Evolutionary conservation across 2,329 filamentous ascomycete genomes (phyloP).

Genomic region (Trichophyton benhamiae): DNA sequence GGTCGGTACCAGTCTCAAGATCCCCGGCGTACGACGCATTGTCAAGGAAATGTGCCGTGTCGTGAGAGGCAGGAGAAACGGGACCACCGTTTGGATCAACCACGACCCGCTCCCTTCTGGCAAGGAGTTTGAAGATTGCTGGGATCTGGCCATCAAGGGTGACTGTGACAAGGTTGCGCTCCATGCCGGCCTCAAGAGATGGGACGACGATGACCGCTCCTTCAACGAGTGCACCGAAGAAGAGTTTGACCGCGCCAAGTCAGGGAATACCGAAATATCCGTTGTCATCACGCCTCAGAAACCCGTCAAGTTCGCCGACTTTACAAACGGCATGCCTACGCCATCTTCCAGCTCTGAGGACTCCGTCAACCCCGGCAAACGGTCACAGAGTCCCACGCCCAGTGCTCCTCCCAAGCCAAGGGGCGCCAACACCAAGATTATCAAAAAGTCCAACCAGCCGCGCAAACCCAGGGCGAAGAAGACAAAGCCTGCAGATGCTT

Average conservation of each 20-base stretch:
- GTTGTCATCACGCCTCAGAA: slow-evolving; percentile 29
- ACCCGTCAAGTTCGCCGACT: slow-evolving; percentile 22
- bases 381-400: neutral
- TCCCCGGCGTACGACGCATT: slow-evolving; percentile 79
- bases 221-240: slow-evolving; percentile 35
- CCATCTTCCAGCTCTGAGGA: slow-evolving; percentile 3
- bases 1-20: slow-evolving; percentile 88
- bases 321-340: slow-evolving; percentile 16
- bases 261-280: slow-evolving; percentile 23
- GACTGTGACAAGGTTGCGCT: slow-evolving; percentile 79
- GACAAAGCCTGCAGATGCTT: neutral
- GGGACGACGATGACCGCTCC: slow-evolving; percentile 37
- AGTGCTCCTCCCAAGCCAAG: neutral
- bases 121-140: slow-evolving; percentile 78
- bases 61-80: slow-evolving; percentile 64
- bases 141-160: slow-evolving; percentile 80
- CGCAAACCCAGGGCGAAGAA: slow-evolving; percentile 8
- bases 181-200: slow-evolving; percentile 50
- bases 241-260: slow-evolving; percentile 34
- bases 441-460: slow-evolving; percentile 1
- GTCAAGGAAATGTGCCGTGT: slow-evolving; percentile 83
- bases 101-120: slow-evolving; percentile 70
- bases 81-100: slow-evolving; percentile 90
- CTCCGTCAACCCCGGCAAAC: neutral
- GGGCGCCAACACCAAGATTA: neutral